Percentiles rank a stretch among this genome's conserved stretches.
These are phyloP conservation scores for Ottelia alismoides DNA, from an alignment of 106 monocot species.

Conservation along the genomic window DNA sequence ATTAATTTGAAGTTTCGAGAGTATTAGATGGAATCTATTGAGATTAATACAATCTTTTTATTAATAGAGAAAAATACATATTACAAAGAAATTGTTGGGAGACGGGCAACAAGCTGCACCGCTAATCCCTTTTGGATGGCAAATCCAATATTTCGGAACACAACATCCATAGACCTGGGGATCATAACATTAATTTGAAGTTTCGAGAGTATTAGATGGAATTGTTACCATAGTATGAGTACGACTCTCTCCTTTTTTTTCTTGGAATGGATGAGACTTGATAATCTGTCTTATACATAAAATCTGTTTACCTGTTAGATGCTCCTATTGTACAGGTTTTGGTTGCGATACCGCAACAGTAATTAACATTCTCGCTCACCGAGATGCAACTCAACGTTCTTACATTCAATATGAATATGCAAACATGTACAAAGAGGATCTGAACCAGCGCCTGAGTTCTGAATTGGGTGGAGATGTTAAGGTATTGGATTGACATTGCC, in stretches of 20 bases:
- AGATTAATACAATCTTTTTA: too few species aligned
- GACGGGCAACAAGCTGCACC: too few species aligned
- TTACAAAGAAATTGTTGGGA: too few species aligned
- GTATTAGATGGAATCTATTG: too few species aligned
- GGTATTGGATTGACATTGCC: slow-evolving; percentile 8
- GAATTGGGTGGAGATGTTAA: slow-evolving; percentile 53
- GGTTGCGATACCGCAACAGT: slow-evolving; percentile 45
- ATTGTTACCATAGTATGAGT: too few species aligned
- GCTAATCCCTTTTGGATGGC: too few species aligned
- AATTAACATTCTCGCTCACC: slow-evolving; percentile 48
- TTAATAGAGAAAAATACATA: too few species aligned
- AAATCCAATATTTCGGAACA: too few species aligned
- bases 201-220: too few species aligned
- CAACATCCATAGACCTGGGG: too few species aligned
- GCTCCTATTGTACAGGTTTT: slow-evolving; percentile 24
- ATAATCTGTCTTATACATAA: background rate
- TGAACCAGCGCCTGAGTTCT: slow-evolving; percentile 25
- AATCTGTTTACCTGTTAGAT: background rate
- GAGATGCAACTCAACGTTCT: slow-evolving; percentile 49
- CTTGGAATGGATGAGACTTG: background rate
- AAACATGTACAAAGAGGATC: slow-evolving; percentile 45
- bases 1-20: background rate
- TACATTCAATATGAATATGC: slow-evolving; percentile 69
- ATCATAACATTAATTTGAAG: background rate
- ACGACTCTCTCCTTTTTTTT: too few species aligned